Base-by-base conservation (phyloP, 2,329 filamentous ascomycete species). In the Pleurostoma richardsiae region DNA sequence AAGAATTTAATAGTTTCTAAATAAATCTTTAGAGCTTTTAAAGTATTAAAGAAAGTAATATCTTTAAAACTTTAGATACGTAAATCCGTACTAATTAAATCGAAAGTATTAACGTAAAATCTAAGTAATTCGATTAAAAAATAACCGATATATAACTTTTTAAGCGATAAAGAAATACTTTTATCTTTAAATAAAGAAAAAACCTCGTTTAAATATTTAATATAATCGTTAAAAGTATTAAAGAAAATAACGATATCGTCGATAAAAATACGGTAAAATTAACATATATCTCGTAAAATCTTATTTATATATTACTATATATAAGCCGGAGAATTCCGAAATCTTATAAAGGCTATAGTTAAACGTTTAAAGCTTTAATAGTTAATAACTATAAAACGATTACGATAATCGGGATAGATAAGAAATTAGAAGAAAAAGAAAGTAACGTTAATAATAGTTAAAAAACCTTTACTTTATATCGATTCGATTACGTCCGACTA, bases 1-100 rank as follows among this genome's bases (percentile, higher is more conserved):
- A 47, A 27, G 19, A 39, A 47, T 1, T n/a, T 29, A 31, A 29
- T 39, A 29, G 10, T 30, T 2, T 10, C 4, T n/a, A 47, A 28
- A 29, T 47, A 47, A 3, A 6, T 31, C n/a, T 47, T n/a, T 31
- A 47, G 29, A 4, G 5, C 33, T 26, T 47, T 47, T 30, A 47
- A 6, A 4, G 4, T 43, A 3, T 2, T 30, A 10, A 19, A 8
- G 36, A 47, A 47, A 1, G 5, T 10, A 3, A 43, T 6, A 4
- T 40, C 30, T 30, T 39, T 10, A 33, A 47, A 47, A 11, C 5
- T 26, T 40, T 47, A 5, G 3, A 28, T 47, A 19, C 30, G 26
- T 3, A 39, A 10, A 3, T 39, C 30, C 6, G 26, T 47, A 33
- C 8, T 43, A n/a, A 19, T 10, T 27, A 40, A 6, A 2, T 29